Percentiles rank a stretch among this genome's conserved stretches.
These are phyloP conservation scores for Penicillium griseofulvum DNA, from an alignment of 2,329 filamentous ascomycete species.

Conservation along the genomic window DNA sequence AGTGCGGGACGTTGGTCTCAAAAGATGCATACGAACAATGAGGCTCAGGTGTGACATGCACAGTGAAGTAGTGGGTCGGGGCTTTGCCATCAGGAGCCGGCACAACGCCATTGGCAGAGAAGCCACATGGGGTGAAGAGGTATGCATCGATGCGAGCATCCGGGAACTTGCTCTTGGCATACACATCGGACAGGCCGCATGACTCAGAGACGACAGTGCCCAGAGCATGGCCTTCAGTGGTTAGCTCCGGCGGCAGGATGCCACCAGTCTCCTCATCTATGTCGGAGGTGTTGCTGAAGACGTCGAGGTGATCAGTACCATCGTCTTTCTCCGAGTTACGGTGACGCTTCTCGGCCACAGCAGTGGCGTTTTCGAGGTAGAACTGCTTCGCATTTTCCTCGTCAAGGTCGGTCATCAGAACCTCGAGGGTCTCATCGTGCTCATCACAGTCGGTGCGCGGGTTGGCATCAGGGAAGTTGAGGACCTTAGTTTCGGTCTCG, in stretches of 20 bases:
- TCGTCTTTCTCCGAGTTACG: conserved; percentile 66
- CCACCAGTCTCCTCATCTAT: conserved; percentile 52
- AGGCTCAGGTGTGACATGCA: conserved; percentile 95
- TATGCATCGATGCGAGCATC: conserved; percentile 94
- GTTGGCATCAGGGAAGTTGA: conserved; percentile 51
- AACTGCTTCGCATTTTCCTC: conserved; percentile 65
- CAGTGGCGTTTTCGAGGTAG: conserved; percentile 78
- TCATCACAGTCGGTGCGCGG: conserved; percentile 33
- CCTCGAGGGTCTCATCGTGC: conserved; percentile 56
- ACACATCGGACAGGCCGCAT: conserved; percentile 86
- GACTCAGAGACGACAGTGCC: conserved; percentile 88
- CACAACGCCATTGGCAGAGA: conserved; percentile 93
- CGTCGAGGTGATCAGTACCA: conserved; percentile 59
- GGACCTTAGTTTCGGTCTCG: conserved; percentile 59
- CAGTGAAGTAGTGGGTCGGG: conserved; percentile 88
- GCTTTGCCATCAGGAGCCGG: conserved; percentile 65
- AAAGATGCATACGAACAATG: conserved; percentile 97
- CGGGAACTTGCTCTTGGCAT: conserved; percentile 80
- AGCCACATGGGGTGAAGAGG: conserved; percentile 93
- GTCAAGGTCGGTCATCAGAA: conserved; percentile 68
- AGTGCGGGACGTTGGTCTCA: conserved; percentile 93
- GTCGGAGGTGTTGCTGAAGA: conserved; percentile 74
- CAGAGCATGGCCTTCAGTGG: conserved; percentile 89
- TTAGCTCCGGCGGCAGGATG: conserved; percentile 68
- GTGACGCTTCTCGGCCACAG: conserved; percentile 79